Base-by-base conservation (phyloP, 352 stramenopile species). In the Thalassiosira pacifica region DNA sequence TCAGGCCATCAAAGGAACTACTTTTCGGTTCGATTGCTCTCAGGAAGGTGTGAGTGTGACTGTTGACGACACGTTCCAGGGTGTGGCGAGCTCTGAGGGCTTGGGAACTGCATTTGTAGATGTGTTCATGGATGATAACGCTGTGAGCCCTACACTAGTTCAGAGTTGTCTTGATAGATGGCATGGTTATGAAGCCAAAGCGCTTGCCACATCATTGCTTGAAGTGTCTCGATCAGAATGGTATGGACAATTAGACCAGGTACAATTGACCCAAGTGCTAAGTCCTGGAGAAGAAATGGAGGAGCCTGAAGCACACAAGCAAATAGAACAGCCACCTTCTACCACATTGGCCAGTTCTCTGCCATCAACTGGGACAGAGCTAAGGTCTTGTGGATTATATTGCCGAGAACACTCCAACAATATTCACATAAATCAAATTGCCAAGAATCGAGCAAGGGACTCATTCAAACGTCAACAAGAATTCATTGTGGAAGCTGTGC, bases 111-210 rank as follows among this genome's bases (percentile, higher is more conserved):
- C 59, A 37, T 66, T 66, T 24, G 59, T 66, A 4, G 59, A 66
- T 45, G 59, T 66, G 13, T 66, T 66, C 31, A 24, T 66, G 31
- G 59, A 42, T 66, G 59, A 66, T 66, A 66, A 66, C 31, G 27
- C 59, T 45, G 59, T 66, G 27, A 66, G 59, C 31, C 59, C 59
- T 2, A 66, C 59, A 24, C 26, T 66, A 11, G 13, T 66, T n/a
- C 1, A n/a, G 1, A 66, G 59, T 18, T 66, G 59, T 42, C 10
- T 60, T 27, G n/a, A 27, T 60, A 60, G 18, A 3, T 60, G 52
- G 52, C 24, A 10, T 22, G 24, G 5, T 19, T 5, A 64, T 24
- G 55, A 64, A 64, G 55, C 55, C 22, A 64, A 64, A 2, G 5
- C n/a, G 55, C 22, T 64, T 10, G 55, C 55, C 10, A 24, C 55